Evolutionary conservation across 495 filamentous ascomycete species (phyloP).

Genomic region (Xylaria telfairii): DNA sequence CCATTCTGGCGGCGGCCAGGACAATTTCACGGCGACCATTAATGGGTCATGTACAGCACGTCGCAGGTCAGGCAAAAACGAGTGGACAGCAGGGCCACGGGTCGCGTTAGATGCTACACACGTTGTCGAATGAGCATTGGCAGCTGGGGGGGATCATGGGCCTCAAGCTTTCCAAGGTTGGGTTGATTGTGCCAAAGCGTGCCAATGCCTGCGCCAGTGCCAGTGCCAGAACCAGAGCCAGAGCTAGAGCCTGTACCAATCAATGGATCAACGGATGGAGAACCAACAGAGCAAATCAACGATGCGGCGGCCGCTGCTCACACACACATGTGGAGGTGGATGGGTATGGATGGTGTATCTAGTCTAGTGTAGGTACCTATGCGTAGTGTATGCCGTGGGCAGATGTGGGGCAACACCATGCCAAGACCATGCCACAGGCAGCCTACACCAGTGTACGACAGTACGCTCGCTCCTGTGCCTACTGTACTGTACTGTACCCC

Average conservation of each 20-base stretch:
- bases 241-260: constrained; percentile 15
- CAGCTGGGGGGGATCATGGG: constrained; percentile 21
- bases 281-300: constrained; percentile 17
- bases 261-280: constrained; percentile 25
- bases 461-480: neutral
- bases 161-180: constrained; percentile 24
- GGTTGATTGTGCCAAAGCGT: constrained; percentile 17
- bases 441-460: neutral
- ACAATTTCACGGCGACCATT: constrained; percentile 30
- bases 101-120: constrained; percentile 28
- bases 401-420: constrained; percentile 25
- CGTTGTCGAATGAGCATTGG: constrained; percentile 29
- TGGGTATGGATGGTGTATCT: neutral
- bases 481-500: too few species aligned
- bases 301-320: constrained; percentile 21
- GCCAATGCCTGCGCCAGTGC: constrained; percentile 10
- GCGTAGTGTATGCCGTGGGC: neutral
- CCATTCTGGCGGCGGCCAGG: constrained; percentile 32
- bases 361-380: neutral
- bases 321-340: constrained; percentile 8
- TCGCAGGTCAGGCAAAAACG: constrained; percentile 29
- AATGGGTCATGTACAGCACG: constrained; percentile 26
- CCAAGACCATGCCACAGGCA: constrained; percentile 20
- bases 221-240: too few species aligned
- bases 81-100: constrained; percentile 25